These are phyloP conservation scores for Phialophora tarda DNA, from an alignment of 2,329 filamentous ascomycete species.

Conservation along the genomic window DNA sequence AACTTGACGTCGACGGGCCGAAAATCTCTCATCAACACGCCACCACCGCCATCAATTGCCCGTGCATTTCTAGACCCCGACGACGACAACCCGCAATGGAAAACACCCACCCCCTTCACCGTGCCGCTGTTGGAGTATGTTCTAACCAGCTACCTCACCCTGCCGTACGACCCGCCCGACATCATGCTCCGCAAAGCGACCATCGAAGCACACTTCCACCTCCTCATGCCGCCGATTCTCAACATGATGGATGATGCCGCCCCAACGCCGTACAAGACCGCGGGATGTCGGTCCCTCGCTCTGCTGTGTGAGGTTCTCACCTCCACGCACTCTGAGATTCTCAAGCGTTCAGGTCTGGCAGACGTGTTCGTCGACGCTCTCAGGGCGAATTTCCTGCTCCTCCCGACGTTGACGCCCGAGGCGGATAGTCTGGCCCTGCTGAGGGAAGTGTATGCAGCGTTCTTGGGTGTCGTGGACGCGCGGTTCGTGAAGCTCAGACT, in stretches of 20 bases:
- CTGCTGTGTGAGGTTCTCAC: slow-evolving; percentile 45
- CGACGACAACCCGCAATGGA: slow-evolving; percentile 21
- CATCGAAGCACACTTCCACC: slow-evolving; percentile 52
- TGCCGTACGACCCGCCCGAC: slow-evolving; percentile 9
- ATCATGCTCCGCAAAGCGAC: slow-evolving; percentile 27
- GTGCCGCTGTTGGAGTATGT: slow-evolving; percentile 24
- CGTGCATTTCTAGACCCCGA: slow-evolving; percentile 41
- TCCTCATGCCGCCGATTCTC: slow-evolving; percentile 52
- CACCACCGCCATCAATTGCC: slow-evolving; percentile 45
- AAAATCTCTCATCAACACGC: slow-evolving; percentile 50
- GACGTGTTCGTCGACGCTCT: slow-evolving; percentile 55
- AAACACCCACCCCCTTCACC: slow-evolving; percentile 29
- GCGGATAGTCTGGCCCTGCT: slow-evolving; percentile 71
- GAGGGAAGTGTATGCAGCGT: slow-evolving; percentile 66
- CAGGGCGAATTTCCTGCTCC: slow-evolving; percentile 70
- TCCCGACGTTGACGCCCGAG: slow-evolving; percentile 78
- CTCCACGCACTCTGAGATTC: slow-evolving; percentile 43
- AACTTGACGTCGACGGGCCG: slow-evolving; percentile 52
- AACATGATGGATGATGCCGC: slow-evolving; percentile 52
- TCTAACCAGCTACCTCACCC: slow-evolving; percentile 19
- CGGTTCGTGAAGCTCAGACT: slow-evolving; percentile 37
- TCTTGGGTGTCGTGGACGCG: slow-evolving; percentile 63
- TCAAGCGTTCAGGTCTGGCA: slow-evolving; percentile 51
- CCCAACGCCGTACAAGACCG: slow-evolving; percentile 45
- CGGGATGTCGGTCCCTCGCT: slow-evolving; percentile 48